Percentiles rank a stretch among this genome's conserved stretches.
Evolutionary conservation across 495 filamentous ascomycete species (phyloP).

Genomic region (Talaromyces proteolyticus): DNA sequence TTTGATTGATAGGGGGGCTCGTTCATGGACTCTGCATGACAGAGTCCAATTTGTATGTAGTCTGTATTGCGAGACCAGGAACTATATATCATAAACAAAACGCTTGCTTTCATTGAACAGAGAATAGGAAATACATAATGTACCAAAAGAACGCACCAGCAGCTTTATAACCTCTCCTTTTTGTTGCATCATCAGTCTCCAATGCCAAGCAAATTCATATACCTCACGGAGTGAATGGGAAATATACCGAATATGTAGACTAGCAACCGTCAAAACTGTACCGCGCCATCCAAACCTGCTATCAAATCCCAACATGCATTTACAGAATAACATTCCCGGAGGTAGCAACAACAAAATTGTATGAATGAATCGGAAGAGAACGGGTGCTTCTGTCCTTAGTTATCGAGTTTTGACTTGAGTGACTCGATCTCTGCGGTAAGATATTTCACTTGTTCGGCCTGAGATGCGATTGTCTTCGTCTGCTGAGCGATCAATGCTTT

Average conservation of each 20-base stretch:
- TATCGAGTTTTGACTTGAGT: slow-evolving; percentile 33
- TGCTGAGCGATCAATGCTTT: slow-evolving; percentile 39
- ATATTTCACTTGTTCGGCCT: slow-evolving; percentile 37
- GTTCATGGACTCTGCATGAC: too few species aligned
- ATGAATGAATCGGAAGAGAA: neutral
- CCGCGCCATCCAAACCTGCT: neutral
- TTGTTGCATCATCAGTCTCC: too few species aligned
- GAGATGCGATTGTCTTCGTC: slow-evolving; percentile 37
- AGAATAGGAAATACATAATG: neutral
- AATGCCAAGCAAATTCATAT: neutral
- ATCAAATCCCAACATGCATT: neutral
- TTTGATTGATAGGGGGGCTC: too few species aligned
- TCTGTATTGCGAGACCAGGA: neutral
- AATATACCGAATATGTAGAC: neutral
- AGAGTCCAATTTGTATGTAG: neutral
- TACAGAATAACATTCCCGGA: neutral
- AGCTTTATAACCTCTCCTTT: neutral
- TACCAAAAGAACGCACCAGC: neutral
- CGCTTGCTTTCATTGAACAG: slow-evolving; percentile 4
- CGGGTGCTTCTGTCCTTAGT: neutral
- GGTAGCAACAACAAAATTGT: neutral
- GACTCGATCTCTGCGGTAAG: slow-evolving; percentile 40
- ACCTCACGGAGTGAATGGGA: neutral
- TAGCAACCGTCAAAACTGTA: neutral
- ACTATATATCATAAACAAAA: neutral